A percentile compares a stretch with the other conserved stretches of the same genome.
Evolutionary conservation across 495 filamentous ascomycete genomes (phyloP).

Genomic region (Opeltia flavorubescens): DNA sequence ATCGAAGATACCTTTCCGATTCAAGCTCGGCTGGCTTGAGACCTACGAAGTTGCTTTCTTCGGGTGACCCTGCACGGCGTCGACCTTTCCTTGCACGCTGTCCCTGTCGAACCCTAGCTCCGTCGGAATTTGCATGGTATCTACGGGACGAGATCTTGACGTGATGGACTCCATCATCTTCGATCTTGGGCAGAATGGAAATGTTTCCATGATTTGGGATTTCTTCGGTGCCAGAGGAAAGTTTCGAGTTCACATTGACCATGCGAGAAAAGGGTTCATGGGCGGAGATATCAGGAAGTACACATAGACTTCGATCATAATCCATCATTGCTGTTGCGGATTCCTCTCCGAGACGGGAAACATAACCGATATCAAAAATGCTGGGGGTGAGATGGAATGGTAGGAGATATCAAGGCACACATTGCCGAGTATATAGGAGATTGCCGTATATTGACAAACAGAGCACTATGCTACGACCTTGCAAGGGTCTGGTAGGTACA

Average conservation of each 20-base stretch:
- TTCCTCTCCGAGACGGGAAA: conserved; percentile 10
- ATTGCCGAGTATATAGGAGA: not conserved
- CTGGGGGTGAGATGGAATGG: conserved; percentile 15
- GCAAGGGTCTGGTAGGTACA: conserved; percentile 2
- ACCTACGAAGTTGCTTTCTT: not conserved
- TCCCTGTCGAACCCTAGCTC: not conserved
- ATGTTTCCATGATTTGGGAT: conserved; percentile 4
- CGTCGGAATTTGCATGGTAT: not conserved
- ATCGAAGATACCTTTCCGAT: conserved; percentile 32
- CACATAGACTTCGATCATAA: conserved; percentile 15
- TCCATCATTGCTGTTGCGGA: conserved; percentile 12
- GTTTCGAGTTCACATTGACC: conserved; percentile 18
- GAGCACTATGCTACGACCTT: no score
- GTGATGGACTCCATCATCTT: not conserved
- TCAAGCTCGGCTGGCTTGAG: conserved; percentile 11
- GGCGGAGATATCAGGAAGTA: conserved; percentile 28
- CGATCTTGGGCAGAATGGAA: conserved; percentile 4
- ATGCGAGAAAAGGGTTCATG: conserved; percentile 1
- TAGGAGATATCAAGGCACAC: conserved; percentile 1
- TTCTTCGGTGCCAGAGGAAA: conserved; percentile 21
- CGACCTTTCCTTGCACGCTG: not conserved
- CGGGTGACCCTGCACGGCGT: not conserved
- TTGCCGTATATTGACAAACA: conserved; percentile 3
- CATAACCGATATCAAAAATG: conserved; percentile 12
- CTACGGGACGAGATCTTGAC: no score